phyloP scores from a whole-genome alignment of 805 yeast species.

The Clavispora santaluciae region DNA sequence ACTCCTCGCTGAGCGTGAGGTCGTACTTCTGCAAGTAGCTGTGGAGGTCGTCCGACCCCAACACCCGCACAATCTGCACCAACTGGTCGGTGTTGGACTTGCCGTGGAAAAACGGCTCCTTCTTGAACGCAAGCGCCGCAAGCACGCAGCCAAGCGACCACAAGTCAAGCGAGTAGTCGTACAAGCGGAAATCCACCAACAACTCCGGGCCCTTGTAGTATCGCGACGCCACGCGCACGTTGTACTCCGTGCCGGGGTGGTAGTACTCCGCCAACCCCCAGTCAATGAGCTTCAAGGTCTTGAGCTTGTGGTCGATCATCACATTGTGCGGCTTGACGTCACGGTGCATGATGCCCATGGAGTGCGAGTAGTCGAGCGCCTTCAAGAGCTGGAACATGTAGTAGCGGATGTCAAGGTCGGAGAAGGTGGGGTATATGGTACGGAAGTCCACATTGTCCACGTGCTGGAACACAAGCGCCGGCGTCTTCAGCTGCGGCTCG shows the following conservation, averaged over 20 bases:
- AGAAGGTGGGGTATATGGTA: conserved; percentile 75
- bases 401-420: conserved; percentile 68
- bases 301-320: conserved; percentile 76
- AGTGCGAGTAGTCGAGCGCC: conserved; percentile 85
- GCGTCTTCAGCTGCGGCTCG: conserved; percentile 80
- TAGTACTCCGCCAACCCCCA: conserved; percentile 96
- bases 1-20: conserved; percentile 67
- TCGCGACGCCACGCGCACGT: conserved; percentile 87
- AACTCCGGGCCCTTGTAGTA: conserved; percentile 92
- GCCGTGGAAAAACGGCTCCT: conserved; percentile 91
- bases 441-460: conserved; percentile 84
- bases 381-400: conserved; percentile 78
- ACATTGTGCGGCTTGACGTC: conserved; percentile 93
- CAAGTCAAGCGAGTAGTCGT: conserved; percentile 83
- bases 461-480: conserved; percentile 83
- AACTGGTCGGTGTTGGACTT: conserved; percentile 87
- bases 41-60: conserved; percentile 76
- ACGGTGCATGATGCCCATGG: conserved; percentile 92
- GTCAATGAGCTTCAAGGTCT: conserved; percentile 70
- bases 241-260: conserved; percentile 84
- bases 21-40: conserved; percentile 65
- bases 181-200: conserved; percentile 72
- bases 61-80: conserved; percentile 81
- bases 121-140: conserved; percentile 82
- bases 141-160: conserved; percentile 93